Percentiles rank a stretch among this genome's conserved stretches.
Conservation (phyloP, 306 rosid species). For the Aeschynomene evenia region DNA sequence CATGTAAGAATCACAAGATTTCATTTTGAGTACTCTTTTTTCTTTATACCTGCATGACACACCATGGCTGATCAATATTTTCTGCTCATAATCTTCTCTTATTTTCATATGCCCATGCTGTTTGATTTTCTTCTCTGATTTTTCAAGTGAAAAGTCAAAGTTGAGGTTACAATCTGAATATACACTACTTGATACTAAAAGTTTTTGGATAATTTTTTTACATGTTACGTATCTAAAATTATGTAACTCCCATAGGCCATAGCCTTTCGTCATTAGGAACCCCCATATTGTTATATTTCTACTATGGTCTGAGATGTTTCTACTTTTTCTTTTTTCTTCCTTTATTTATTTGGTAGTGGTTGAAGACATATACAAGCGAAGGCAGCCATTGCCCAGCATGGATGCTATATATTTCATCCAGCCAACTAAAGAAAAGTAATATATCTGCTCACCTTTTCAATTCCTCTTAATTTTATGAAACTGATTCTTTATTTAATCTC, state of each 20-base stretch:
- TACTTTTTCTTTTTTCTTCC: conserved; percentile 12
- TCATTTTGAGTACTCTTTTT: neutral
- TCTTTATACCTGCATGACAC: neutral
- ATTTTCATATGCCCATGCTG: neutral
- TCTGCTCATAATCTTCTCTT: neutral
- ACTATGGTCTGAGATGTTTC: conserved; percentile 23
- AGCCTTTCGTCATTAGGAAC: neutral
- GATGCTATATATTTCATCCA: conserved; percentile 97
- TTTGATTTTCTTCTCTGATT: neutral
- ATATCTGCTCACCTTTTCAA: conserved; percentile 18
- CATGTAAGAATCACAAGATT: conserved; percentile 64
- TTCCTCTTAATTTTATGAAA: conserved; percentile 13
- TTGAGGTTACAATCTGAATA: too few relatives aligned
- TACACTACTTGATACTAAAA: too few relatives aligned
- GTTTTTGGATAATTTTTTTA: too few relatives aligned
- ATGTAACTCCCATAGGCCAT: too few relatives aligned
- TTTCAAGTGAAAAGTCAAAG: too few relatives aligned
- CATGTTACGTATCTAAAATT: too few relatives aligned
- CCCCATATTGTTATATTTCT: neutral
- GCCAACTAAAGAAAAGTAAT: conserved; percentile 89
- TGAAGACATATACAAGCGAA: conserved; percentile 89
- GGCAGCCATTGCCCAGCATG: conserved; percentile 93
- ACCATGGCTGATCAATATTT: neutral
- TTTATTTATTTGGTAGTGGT: conserved; percentile 56
- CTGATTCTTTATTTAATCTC: conserved; percentile 12